Base-by-base conservation (phyloP, 345 rosid species). In the Noccaea caerulescens region DNA sequence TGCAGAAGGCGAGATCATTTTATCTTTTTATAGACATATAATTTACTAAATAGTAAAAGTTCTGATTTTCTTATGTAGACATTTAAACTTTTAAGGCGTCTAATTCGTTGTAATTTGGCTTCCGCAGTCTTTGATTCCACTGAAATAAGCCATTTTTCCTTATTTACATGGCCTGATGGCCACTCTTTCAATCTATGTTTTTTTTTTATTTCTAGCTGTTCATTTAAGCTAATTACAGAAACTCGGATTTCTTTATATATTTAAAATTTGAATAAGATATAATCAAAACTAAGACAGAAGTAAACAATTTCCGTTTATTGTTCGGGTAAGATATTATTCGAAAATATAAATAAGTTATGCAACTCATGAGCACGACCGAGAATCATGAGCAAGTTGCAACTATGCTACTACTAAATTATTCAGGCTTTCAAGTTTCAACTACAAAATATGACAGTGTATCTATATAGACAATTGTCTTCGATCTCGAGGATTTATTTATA, bases 291-390 rank as follows among this genome's bases (percentile, higher is more conserved):
- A 25, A 7, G 30, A 1, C 34, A 43, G 18, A 25, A 65, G 43
- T 58, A 12, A n/a, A 42, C 13, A 10, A 57, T 30, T 71, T 50
- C 45, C 6, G 64, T 61, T 46, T 45, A 12, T 46, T 54, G 4
- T 57, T 66, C 39, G 0, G 14, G 14, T 10, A 37, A 6, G n/a
- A 49, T 47, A 55, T 16, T n/a, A 32, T 36, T 57, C 23, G 52
- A 25, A 44, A 23, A 36, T 20, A 13, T 0, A 46, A 51, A 42
- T 13, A 66, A 58, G 55, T 74, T 59, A 52, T 62, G 68, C 73
- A 67, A 67, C 51, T 59, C 50, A 23, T 60, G 25, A 68, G 49
- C 73, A 60, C 68, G 63, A 74, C 63, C 57, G 11, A 10, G 49
- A 58, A 67, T 67, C 33, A 74, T 67, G 50, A 59, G 8, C 39